phyloP scores from a whole-genome alignment of 805 yeast genomes.

The Ogataea ramenticola region DNA sequence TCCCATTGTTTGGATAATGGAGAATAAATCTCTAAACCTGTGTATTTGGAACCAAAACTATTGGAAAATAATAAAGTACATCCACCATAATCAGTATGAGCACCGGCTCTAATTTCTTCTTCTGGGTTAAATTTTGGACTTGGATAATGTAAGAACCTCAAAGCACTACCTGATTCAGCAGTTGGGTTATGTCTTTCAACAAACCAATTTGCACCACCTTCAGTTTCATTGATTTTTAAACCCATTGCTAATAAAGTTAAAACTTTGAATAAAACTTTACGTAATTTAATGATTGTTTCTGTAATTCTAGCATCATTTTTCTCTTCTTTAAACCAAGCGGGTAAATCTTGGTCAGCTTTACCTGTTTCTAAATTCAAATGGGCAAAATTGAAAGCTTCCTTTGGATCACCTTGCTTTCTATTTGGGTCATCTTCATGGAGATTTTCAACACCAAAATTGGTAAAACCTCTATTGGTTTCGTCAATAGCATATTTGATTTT shows the following conservation, averaged over 20 bases:
- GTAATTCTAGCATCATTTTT: slow-evolving; percentile 34
- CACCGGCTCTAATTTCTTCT: slow-evolving; percentile 66
- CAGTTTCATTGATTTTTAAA: slow-evolving; percentile 47
- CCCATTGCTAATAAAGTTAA: slow-evolving; percentile 55
- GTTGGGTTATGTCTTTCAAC: slow-evolving; percentile 47
- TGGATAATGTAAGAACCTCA: slow-evolving; percentile 70
- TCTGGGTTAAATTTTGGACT: slow-evolving; percentile 39
- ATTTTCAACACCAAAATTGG: slow-evolving; percentile 36
- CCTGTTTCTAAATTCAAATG: slow-evolving; percentile 46
- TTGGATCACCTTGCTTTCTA: slow-evolving; percentile 39
- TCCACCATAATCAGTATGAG: slow-evolving; percentile 82
- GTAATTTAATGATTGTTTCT: slow-evolving; percentile 37
- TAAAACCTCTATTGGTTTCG: slow-evolving; percentile 38
- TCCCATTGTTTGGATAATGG: slow-evolving; percentile 55
- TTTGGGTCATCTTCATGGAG: slow-evolving; percentile 27
- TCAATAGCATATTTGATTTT: slow-evolving; percentile 47
- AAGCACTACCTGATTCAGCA: slow-evolving; percentile 51
- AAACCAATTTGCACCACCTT: slow-evolving; percentile 57
- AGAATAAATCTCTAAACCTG: slow-evolving; percentile 62
- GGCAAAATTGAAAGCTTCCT: slow-evolving; percentile 59
- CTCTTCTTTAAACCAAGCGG: slow-evolving; percentile 40
- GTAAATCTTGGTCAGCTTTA: slow-evolving; percentile 34
- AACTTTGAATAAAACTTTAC: slow-evolving; percentile 39
- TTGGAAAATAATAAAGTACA: slow-evolving; percentile 68
- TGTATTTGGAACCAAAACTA: slow-evolving; percentile 40